These are phyloP conservation scores for Podila clonocystis DNA, from an alignment of 192 early-diverging fungal genomes.

Conservation along the genomic window DNA sequence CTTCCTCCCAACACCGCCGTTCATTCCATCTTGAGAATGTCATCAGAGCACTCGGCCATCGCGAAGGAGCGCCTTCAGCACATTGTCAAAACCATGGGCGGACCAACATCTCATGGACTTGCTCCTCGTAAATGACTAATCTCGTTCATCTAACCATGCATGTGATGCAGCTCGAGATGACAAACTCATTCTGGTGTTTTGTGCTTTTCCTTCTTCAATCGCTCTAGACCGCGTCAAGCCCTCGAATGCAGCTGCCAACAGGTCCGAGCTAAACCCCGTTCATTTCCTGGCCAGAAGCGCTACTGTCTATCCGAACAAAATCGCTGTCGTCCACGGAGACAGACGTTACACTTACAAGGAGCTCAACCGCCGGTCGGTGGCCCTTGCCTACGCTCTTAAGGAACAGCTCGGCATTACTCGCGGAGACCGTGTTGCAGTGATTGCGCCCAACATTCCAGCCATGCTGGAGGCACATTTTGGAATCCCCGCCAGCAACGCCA, in stretches of 20 bases:
- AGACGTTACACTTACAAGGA: slow-evolving; percentile 55
- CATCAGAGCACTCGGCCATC: slow-evolving; percentile 12
- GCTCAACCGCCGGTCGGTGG: slow-evolving; percentile 55
- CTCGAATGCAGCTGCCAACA: slow-evolving; percentile 13
- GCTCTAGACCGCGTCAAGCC: slow-evolving; percentile 38
- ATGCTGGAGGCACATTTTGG: slow-evolving; percentile 71
- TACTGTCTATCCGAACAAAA: slow-evolving; percentile 56
- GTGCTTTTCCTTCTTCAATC: too few relatives aligned
- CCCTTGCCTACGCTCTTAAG: slow-evolving; percentile 55
- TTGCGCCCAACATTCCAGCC: slow-evolving; percentile 64
- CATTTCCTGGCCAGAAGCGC: slow-evolving; percentile 62
- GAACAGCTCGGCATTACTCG: slow-evolving; percentile 32
- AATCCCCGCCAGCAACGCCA: slow-evolving; percentile 63
- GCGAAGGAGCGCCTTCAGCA: slow-evolving; percentile 43
- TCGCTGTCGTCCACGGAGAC: slow-evolving; percentile 56
- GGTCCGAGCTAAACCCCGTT: slow-evolving; percentile 61
- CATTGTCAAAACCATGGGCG: slow-evolving; percentile 35
- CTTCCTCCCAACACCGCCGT: background rate
- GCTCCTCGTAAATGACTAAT: slow-evolving; percentile 28
- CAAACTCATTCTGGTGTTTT: background rate
- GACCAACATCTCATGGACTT: slow-evolving; percentile 3
- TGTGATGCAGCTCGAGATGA: background rate
- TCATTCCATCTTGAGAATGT: slow-evolving; percentile 11
- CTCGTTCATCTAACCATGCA: too few relatives aligned
- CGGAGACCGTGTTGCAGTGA: slow-evolving; percentile 63